Evolutionary conservation across 169 alveolate genomes (phyloP).

Genomic region (Plasmodium chabaudi): DNA sequence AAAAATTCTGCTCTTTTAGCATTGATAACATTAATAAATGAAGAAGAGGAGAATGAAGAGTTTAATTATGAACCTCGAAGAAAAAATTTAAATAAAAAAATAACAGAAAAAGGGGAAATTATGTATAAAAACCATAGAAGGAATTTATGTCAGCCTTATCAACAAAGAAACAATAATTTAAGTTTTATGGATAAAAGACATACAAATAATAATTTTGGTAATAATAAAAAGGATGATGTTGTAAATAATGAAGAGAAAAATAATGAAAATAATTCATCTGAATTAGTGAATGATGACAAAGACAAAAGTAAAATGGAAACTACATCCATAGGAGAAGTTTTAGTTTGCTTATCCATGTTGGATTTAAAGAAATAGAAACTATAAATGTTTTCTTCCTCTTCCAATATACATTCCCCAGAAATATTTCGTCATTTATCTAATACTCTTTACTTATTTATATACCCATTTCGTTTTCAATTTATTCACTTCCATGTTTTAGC

Average conservation of each 20-base stretch:
- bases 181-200: constrained; percentile 11
- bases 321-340: constrained; percentile 71
- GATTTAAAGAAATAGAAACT: constrained; percentile 25
- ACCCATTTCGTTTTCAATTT: too few species aligned
- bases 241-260: constrained; percentile 3
- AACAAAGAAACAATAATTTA: constrained; percentile 8
- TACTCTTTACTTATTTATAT: too few species aligned
- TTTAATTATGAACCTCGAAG: constrained; percentile 73
- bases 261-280: neutral
- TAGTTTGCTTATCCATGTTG: constrained; percentile 69
- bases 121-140: constrained; percentile 72
- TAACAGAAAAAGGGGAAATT: constrained; percentile 68
- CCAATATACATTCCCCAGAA: neutral
- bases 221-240: constrained; percentile 6
- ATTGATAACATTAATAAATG: constrained; percentile 63
- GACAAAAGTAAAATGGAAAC: constrained; percentile 18
- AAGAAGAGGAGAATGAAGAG: constrained; percentile 74
- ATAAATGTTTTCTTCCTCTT: neutral
- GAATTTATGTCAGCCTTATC: constrained; percentile 63
- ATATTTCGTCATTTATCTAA: too few species aligned
- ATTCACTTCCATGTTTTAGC: too few species aligned
- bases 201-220: neutral
- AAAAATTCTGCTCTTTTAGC: constrained; percentile 72
- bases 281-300: neutral
- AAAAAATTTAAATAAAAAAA: constrained; percentile 69